Percentiles rank a stretch among this genome's conserved stretches.
Evolutionary conservation across 192 early-diverging fungal genomes (phyloP).

Genomic region (Pilaira anomala): DNA sequence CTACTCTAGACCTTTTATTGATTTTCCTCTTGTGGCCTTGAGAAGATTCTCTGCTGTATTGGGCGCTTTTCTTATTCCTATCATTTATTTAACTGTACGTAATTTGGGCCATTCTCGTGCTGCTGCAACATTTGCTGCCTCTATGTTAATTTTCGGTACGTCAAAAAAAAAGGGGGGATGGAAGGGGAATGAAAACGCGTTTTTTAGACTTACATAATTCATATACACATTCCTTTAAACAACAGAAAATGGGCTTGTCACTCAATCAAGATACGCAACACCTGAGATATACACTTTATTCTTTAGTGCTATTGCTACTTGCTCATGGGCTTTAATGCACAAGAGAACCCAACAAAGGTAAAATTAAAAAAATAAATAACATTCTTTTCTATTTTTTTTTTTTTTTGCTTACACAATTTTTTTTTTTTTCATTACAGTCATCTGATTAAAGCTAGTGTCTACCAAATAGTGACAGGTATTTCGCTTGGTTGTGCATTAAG

Average conservation of each 20-base stretch:
- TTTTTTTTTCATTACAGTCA: neutral
- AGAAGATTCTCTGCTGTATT: slow-evolving; percentile 72
- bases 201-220: no score
- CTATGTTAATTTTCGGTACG: slow-evolving; percentile 75
- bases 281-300: neutral
- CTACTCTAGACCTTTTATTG: slow-evolving; percentile 1
- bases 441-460: slow-evolving; percentile 67
- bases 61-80: slow-evolving; percentile 75
- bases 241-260: slow-evolving; percentile 82
- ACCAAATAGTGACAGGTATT: slow-evolving; percentile 79
- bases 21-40: slow-evolving; percentile 74
- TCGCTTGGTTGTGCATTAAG: slow-evolving; percentile 60
- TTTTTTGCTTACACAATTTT: neutral
- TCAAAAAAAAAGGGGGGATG: neutral
- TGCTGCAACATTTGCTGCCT: slow-evolving; percentile 70
- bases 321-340: slow-evolving; percentile 83
- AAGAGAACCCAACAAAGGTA: slow-evolving; percentile 40
- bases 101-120: slow-evolving; percentile 72
- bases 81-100: slow-evolving; percentile 77
- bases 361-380: slow-evolving; percentile 54
- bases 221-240: no score
- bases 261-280: slow-evolving; percentile 31
- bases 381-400: no score
- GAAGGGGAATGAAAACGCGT: no score
- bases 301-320: slow-evolving; percentile 53